Conservation (phyloP, 2,329 filamentous ascomycete genomes). For the Elsinoe batatas region DNA sequence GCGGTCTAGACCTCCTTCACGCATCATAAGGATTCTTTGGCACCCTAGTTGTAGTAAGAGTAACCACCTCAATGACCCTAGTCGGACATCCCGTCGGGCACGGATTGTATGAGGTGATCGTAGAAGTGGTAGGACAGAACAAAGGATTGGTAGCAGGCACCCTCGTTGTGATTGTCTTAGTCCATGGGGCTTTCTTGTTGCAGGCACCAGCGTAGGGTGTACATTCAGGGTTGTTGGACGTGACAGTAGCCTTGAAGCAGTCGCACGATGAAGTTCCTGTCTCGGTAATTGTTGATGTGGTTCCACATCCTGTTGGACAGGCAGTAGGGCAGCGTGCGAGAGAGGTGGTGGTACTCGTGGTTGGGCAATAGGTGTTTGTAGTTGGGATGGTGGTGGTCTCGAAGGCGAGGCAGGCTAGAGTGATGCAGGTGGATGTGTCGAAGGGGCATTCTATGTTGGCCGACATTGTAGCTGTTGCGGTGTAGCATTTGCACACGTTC, state of each 20-base stretch:
- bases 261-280: slow-evolving; percentile 1
- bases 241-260: slow-evolving; percentile 10
- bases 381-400: slow-evolving; percentile 13
- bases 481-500: slow-evolving; percentile 11
- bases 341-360: slow-evolving; percentile 13
- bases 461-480: slow-evolving; percentile 10
- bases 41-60: background rate
- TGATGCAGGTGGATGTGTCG: slow-evolving; percentile 7
- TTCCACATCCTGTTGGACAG: slow-evolving; percentile 18
- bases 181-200: background rate
- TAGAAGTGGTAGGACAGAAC: background rate
- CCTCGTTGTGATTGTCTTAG: background rate
- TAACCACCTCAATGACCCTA: background rate
- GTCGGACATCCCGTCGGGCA: background rate
- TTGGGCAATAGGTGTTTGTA: background rate
- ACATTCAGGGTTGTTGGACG: background rate
- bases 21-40: background rate
- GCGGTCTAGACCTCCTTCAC: background rate
- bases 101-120: background rate
- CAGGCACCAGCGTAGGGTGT: background rate
- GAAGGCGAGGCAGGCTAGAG: slow-evolving; percentile 11
- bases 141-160: background rate
- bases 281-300: slow-evolving; percentile 8
- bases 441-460: slow-evolving; percentile 8
- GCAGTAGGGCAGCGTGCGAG: slow-evolving; percentile 16